phyloP scores from a whole-genome alignment of 2,329 filamentous ascomycete genomes.

The Sporothrix luriei region DNA sequence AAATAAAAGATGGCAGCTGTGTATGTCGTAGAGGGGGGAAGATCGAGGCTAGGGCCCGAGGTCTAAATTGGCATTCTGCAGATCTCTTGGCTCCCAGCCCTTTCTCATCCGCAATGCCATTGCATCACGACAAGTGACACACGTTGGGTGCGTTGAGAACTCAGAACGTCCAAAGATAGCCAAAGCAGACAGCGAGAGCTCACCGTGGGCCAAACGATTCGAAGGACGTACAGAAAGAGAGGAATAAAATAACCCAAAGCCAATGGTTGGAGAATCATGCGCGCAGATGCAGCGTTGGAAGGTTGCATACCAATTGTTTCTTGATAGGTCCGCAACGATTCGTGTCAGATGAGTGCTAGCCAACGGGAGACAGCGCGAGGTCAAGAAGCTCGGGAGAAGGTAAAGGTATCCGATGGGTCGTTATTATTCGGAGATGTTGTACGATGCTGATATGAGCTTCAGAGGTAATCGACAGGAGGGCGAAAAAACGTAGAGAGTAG shows the following conservation, averaged over 20 bases:
- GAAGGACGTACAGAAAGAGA: background rate
- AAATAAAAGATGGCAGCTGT: background rate
- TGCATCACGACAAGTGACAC: conserved; percentile 21
- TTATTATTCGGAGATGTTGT: background rate
- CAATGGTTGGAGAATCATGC: background rate
- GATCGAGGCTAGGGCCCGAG: background rate
- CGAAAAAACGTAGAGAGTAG: background rate
- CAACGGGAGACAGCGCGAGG: background rate
- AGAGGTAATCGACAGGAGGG: background rate
- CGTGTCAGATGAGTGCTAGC: background rate
- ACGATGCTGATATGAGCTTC: too few relatives aligned
- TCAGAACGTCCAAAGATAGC: background rate
- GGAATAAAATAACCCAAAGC: too few relatives aligned
- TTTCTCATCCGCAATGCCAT: background rate
- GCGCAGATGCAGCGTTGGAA: background rate
- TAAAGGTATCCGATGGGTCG: background rate
- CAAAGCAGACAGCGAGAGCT: background rate
- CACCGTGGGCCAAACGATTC: background rate
- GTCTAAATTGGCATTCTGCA: conserved; percentile 15
- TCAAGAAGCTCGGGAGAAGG: background rate
- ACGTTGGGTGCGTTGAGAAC: background rate
- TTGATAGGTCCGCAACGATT: background rate
- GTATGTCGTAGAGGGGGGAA: background rate
- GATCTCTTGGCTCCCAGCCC: conserved; percentile 22
- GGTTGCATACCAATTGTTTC: conserved; percentile 1